phyloP scores from a whole-genome alignment of 139 green algal species.

The Asterochloris erici region DNA sequence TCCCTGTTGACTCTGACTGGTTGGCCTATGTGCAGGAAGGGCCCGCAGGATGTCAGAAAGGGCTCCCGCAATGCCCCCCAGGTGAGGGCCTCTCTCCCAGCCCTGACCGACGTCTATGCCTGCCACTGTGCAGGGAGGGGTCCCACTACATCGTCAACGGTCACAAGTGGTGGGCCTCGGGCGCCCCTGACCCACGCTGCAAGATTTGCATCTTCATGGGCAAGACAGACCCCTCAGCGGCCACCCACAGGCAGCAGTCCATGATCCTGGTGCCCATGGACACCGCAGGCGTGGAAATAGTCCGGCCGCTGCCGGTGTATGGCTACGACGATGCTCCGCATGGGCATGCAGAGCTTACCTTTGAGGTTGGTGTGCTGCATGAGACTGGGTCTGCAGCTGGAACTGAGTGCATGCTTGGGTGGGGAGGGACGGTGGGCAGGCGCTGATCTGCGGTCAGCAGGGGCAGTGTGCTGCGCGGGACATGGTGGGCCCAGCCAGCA shows the following conservation, averaged over 20 bases:
- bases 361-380: conserved; percentile 34
- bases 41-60: too few species aligned
- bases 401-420: too few species aligned
- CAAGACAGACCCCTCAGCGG: conserved; percentile 60
- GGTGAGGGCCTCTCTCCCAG: too few species aligned
- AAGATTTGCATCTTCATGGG: conserved; percentile 95
- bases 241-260: conserved; percentile 82
- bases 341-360: conserved; percentile 91
- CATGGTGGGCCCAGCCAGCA: too few species aligned
- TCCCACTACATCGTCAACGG: conserved; percentile 40
- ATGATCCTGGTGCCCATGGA: conserved; percentile 94
- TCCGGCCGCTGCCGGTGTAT: conserved; percentile 62
- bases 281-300: conserved; percentile 62
- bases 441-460: neutral
- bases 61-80: too few species aligned
- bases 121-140: neutral
- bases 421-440: too few species aligned
- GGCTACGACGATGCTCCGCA: conserved; percentile 96
- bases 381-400: neutral
- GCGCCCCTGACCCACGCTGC: conserved; percentile 80
- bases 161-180: conserved; percentile 97
- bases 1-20: too few species aligned
- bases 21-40: too few species aligned
- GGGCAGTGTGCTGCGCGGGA: too few species aligned
- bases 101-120: neutral